Conservation (phyloP, 495 filamentous ascomycete species). For the Aspergillus affinis region DNA sequence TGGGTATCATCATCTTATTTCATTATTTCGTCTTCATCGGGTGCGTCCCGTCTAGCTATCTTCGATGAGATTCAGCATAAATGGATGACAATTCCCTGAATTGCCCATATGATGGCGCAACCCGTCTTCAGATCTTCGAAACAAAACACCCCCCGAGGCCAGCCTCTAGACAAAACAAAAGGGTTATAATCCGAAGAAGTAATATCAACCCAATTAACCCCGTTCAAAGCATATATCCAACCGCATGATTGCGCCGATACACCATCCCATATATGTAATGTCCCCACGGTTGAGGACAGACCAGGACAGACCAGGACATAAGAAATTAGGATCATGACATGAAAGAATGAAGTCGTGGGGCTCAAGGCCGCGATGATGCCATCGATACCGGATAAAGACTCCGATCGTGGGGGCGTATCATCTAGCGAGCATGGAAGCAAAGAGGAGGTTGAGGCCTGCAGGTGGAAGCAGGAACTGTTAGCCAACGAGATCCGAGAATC, state of each 20-base stretch:
- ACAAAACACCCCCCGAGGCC: too few species aligned
- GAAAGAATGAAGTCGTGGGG: not conserved
- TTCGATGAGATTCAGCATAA: not conserved
- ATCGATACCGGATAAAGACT: not conserved
- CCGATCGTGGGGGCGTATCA: not conserved
- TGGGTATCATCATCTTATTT: not conserved
- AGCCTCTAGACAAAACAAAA: not conserved
- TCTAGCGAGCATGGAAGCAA: slow-evolving; percentile 48
- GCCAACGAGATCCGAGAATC: not conserved
- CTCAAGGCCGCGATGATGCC: not conserved
- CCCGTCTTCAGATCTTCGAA: not conserved
- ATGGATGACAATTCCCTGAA: not conserved
- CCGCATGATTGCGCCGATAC: not conserved
- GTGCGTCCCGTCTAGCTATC: not conserved
- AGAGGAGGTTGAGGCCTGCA: slow-evolving; percentile 41
- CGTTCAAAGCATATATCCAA: not conserved
- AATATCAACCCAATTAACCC: not conserved
- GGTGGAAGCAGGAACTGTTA: slow-evolving; percentile 7
- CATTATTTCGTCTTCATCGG: not conserved
- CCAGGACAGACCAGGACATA: not conserved
- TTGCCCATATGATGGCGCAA: not conserved
- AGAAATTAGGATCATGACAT: slow-evolving; percentile 12
- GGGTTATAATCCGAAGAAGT: not conserved
- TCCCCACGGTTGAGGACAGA: not conserved
- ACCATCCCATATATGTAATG: not conserved